phyloP scores from a whole-genome alignment of 768 basidiomycete species.

The Amanita rubescens region DNA sequence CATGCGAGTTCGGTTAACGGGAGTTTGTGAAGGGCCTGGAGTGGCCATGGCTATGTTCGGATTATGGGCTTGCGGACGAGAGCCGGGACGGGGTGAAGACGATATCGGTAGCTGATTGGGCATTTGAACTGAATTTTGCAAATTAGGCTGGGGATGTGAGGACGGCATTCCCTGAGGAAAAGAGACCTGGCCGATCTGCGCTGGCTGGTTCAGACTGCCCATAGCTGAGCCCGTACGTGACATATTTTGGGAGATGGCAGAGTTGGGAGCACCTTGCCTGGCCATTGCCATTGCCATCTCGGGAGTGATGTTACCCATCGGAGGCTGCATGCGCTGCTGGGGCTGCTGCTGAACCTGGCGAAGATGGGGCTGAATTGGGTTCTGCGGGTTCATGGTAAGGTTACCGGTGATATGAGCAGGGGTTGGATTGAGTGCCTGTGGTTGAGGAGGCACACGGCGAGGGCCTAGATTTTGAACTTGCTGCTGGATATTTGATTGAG shows the following conservation, averaged over 20 bases:
- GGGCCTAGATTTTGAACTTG: constrained; percentile 26
- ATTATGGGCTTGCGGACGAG: constrained; percentile 31
- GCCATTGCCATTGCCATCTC: constrained; percentile 33
- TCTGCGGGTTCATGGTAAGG: constrained; percentile 40
- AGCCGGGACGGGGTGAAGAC: constrained; percentile 32
- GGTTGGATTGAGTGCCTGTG: constrained; percentile 21
- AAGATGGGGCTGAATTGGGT: constrained; percentile 31
- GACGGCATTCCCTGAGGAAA: constrained; percentile 29
- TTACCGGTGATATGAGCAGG: constrained; percentile 24
- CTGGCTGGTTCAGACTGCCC: constrained; percentile 34
- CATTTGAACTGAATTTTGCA: constrained; percentile 30
- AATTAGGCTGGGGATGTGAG: constrained; percentile 28
- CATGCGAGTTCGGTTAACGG: constrained; percentile 35
- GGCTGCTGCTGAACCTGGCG: constrained; percentile 26
- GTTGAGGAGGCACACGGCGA: constrained; percentile 55
- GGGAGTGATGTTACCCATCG: constrained; percentile 29
- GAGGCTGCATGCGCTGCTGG: constrained; percentile 28
- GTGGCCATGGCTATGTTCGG: constrained; percentile 32
- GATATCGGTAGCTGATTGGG: constrained; percentile 29
- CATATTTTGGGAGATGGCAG: constrained; percentile 35
- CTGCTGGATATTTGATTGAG: constrained; percentile 33
- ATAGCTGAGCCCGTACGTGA: constrained; percentile 41
- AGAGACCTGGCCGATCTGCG: constrained; percentile 21
- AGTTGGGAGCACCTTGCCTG: constrained; percentile 27
- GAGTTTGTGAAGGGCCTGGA: constrained; percentile 30